phyloP scores from a whole-genome alignment of 257 asterid species.

The Solanum pinnatisectum region DNA sequence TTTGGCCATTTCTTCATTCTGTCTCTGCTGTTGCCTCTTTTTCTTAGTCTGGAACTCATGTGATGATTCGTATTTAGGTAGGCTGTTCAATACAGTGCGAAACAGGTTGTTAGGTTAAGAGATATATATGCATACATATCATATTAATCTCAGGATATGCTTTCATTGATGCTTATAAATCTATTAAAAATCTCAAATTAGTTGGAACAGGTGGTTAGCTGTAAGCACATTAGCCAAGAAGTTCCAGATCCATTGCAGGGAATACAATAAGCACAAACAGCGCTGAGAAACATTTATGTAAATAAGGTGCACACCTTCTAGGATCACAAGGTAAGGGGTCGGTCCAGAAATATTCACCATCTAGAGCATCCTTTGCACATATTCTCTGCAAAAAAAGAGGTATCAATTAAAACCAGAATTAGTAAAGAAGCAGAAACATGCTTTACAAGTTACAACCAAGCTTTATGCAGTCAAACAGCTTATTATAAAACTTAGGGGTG shows the following conservation, averaged over 20 bases:
- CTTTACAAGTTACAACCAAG: not conserved
- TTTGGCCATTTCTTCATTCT: slow-evolving; percentile 79
- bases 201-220: not conserved
- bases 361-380: slow-evolving; percentile 87
- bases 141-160: not conserved
- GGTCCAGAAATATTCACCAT: slow-evolving; percentile 95
- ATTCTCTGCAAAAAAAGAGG: slow-evolving; percentile 51
- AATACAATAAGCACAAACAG: not conserved
- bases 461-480: not conserved
- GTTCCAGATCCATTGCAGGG: not conserved
- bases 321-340: slow-evolving; percentile 99
- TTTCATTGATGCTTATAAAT: not conserved
- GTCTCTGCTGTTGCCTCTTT: slow-evolving; percentile 84
- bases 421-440: not conserved
- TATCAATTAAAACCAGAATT: not conserved
- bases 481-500: not conserved
- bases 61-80: slow-evolving; percentile 87
- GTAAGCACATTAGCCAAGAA: not conserved
- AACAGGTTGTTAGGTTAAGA: not conserved
- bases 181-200: not conserved
- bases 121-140: not conserved
- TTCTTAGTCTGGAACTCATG: slow-evolving; percentile 98
- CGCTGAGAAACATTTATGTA: not conserved
- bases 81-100: slow-evolving; percentile 23
- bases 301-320: slow-evolving; percentile 47